Evolutionary conservation across 2,329 filamentous ascomycete species (phyloP).

Genomic region (Xylaria hypoxylon): DNA sequence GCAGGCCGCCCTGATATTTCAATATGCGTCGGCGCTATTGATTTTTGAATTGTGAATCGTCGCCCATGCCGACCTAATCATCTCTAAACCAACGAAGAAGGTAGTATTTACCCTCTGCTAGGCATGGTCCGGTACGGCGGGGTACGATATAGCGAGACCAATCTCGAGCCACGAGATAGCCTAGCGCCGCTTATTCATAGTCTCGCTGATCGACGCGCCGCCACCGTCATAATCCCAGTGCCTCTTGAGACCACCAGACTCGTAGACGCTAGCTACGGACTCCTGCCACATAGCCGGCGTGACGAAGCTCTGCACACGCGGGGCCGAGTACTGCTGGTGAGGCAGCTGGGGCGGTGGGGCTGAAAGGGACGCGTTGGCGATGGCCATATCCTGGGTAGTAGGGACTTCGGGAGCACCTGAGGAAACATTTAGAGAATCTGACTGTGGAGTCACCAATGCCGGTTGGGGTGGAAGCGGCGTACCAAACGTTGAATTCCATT

Average conservation of each 20-base stretch:
- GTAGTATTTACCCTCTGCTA: slow-evolving; percentile 14
- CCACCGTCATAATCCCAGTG: slow-evolving; percentile 67
- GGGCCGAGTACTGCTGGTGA: slow-evolving; percentile 64
- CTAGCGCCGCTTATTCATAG: slow-evolving; percentile 51
- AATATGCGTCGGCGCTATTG: not conserved
- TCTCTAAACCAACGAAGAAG: slow-evolving; percentile 12
- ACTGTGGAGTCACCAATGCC: slow-evolving; percentile 58
- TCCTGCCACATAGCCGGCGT: slow-evolving; percentile 81
- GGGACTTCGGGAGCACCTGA: slow-evolving; percentile 67
- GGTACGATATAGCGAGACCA: not conserved
- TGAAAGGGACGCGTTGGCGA: slow-evolving; percentile 59
- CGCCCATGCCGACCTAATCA: not conserved
- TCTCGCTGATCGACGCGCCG: slow-evolving; percentile 46
- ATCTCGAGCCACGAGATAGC: slow-evolving; percentile 2
- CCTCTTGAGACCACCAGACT: slow-evolving; percentile 69
- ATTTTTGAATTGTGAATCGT: not conserved
- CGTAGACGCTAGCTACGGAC: slow-evolving; percentile 76
- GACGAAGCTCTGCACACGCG: slow-evolving; percentile 69
- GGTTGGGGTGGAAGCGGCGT: slow-evolving; percentile 66
- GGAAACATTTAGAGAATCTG: slow-evolving; percentile 64
- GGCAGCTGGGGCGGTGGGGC: slow-evolving; percentile 60
- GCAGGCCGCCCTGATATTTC: not conserved
- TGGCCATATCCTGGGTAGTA: slow-evolving; percentile 65
- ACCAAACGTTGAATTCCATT: slow-evolving; percentile 96
- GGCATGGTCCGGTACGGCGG: not conserved